These are phyloP conservation scores for Penicillium diatomitis DNA, from an alignment of 495 filamentous ascomycete genomes.

Conservation along the genomic window DNA sequence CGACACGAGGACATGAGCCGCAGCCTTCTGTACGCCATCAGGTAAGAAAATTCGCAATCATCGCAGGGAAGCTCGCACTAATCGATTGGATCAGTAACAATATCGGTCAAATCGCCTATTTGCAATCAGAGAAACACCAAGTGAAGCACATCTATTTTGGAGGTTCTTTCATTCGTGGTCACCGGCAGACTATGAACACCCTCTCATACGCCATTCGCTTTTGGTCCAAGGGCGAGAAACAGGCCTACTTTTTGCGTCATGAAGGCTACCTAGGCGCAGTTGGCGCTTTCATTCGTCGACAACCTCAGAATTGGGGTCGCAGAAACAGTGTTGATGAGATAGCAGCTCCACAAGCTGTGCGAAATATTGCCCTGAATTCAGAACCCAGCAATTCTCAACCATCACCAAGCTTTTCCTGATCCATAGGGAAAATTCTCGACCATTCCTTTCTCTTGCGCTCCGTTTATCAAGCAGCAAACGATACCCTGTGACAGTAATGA, in stretches of 20 bases:
- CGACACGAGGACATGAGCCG: constrained; percentile 56
- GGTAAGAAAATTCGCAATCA: constrained; percentile 27
- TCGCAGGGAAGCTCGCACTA: background rate
- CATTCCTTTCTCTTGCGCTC: background rate
- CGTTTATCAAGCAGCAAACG: background rate
- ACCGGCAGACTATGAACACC: constrained; percentile 95
- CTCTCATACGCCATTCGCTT: constrained; percentile 92
- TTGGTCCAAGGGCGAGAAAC: constrained; percentile 89
- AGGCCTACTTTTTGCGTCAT: constrained; percentile 92
- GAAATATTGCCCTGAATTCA: constrained; percentile 14
- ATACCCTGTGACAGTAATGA: background rate
- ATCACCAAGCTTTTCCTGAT: constrained; percentile 8
- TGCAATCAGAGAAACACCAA: constrained; percentile 86
- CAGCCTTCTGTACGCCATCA: constrained; percentile 74
- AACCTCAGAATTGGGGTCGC: constrained; percentile 86
- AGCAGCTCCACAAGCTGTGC: constrained; percentile 22
- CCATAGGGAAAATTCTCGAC: background rate
- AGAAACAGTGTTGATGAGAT: constrained; percentile 59
- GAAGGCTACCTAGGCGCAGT: constrained; percentile 97
- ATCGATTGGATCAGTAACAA: constrained; percentile 61
- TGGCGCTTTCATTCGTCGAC: constrained; percentile 84
- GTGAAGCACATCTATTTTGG: constrained; percentile 95
- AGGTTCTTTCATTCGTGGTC: constrained; percentile 91
- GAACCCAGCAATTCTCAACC: constrained; percentile 4
- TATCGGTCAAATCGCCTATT: constrained; percentile 93